These are phyloP conservation scores for Mycena galopus DNA, from an alignment of 768 basidiomycete species.

Conservation along the genomic window DNA sequence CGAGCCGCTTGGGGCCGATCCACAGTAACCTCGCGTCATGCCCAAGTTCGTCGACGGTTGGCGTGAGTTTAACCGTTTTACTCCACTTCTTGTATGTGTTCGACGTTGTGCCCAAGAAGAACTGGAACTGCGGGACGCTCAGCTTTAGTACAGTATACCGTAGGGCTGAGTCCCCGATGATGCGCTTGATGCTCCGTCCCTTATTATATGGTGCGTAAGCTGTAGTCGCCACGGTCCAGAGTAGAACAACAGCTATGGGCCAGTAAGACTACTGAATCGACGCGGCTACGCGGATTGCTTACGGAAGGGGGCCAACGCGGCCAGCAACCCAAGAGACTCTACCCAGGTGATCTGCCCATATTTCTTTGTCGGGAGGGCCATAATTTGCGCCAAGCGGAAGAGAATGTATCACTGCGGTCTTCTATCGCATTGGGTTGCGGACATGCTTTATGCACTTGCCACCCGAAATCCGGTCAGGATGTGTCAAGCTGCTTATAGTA, in stretches of 20 bases:
- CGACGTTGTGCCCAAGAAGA: constrained; percentile 37
- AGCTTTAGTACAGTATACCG: too few species aligned
- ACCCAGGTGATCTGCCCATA: constrained; percentile 23
- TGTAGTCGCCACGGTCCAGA: constrained; percentile 40
- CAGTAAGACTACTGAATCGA: not conserved
- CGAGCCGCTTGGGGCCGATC: constrained; percentile 47
- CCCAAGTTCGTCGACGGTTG: constrained; percentile 41
- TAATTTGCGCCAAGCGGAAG: not conserved
- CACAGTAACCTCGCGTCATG: constrained; percentile 40
- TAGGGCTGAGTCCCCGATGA: constrained; percentile 37
- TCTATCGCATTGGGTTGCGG: too few species aligned
- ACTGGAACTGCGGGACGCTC: constrained; percentile 41
- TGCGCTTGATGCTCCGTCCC: constrained; percentile 41
- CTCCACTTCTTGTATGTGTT: constrained; percentile 38
- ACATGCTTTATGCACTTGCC: too few species aligned
- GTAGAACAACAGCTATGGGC: constrained; percentile 34
- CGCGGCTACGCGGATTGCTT: not conserved
- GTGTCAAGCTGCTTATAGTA: too few species aligned
- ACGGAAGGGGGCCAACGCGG: constrained; percentile 8
- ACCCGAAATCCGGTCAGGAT: too few species aligned
- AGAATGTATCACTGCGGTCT: too few species aligned
- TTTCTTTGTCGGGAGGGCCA: constrained; percentile 2
- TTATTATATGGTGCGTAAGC: constrained; percentile 41
- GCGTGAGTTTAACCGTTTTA: constrained; percentile 39
- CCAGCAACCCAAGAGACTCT: constrained; percentile 14